phyloP scores from a whole-genome alignment of 2,329 filamentous ascomycete species.

The Myotisia sp. region DNA sequence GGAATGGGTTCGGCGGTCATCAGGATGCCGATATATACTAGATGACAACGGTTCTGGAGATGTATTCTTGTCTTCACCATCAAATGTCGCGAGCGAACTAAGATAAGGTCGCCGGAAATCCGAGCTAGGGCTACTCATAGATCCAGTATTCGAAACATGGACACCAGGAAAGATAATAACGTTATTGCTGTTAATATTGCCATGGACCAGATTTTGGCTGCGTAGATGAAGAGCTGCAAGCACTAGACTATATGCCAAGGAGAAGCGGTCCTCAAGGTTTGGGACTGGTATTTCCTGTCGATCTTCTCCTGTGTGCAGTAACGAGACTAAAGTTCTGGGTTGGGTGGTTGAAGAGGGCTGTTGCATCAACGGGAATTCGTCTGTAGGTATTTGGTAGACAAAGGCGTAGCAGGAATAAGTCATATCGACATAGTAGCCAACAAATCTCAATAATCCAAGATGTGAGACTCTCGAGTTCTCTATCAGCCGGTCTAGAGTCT shows the following conservation, averaged over 20 bases:
- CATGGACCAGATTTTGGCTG: conserved; percentile 43
- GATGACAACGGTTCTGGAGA: conserved; percentile 31
- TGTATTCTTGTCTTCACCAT: conserved; percentile 35
- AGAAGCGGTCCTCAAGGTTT: conserved; percentile 49
- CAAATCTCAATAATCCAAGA: conserved; percentile 29
- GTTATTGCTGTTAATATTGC: conserved; percentile 52
- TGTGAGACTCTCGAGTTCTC: conserved; percentile 30
- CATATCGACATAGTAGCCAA: conserved; percentile 44
- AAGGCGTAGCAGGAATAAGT: conserved; percentile 44
- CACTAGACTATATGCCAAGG: conserved; percentile 45
- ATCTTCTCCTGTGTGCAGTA: conserved; percentile 30
- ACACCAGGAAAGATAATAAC: conserved; percentile 41
- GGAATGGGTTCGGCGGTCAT: conserved; percentile 28
- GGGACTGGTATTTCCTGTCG: conserved; percentile 31
- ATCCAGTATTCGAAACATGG: conserved; percentile 22
- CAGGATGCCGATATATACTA: conserved; percentile 49
- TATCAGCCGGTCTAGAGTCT: conserved; percentile 27
- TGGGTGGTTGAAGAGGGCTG: conserved; percentile 27
- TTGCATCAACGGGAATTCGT: conserved; percentile 30
- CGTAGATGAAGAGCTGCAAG: conserved; percentile 44
- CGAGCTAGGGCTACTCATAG: conserved; percentile 10
- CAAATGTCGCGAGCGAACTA: conserved; percentile 45
- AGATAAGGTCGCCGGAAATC: conserved; percentile 43
- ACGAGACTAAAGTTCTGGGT: conserved; percentile 29
- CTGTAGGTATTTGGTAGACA: conserved; percentile 44